Conservation (phyloP, 1,284 basidiomycete species). For the Caloboletus inedulis region DNA sequence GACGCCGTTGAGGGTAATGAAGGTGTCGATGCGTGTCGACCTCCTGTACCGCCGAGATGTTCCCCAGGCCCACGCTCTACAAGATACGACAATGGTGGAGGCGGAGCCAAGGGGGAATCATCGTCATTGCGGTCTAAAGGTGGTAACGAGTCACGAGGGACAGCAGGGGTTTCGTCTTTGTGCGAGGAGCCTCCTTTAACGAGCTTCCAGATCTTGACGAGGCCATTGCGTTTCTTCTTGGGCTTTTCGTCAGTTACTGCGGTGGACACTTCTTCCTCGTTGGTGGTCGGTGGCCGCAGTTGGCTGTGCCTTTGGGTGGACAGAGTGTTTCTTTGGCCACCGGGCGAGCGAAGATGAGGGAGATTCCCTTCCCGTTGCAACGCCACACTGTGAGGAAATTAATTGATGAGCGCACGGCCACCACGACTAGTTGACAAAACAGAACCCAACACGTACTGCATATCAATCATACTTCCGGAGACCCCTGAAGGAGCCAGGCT, state of each 20-base stretch:
- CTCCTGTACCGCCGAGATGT: conserved; percentile 34
- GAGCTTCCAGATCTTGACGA: conserved; percentile 81
- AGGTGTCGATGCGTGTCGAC: conserved; percentile 64
- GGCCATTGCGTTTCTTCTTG: conserved; percentile 75
- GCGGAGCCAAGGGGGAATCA: conserved; percentile 74
- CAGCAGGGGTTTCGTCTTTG: conserved; percentile 26
- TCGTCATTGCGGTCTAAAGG: conserved; percentile 53
- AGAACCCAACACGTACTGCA: conserved; percentile 69
- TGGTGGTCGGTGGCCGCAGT: conserved; percentile 48
- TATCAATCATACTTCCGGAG: conserved; percentile 85
- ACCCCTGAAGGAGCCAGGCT: conserved; percentile 76
- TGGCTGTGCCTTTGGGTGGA: conserved; percentile 52
- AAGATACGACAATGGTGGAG: conserved; percentile 81
- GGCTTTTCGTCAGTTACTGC: conserved; percentile 35
- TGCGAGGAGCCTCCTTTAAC: conserved; percentile 59
- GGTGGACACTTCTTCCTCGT: conserved; percentile 30
- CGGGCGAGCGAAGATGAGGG: conserved; percentile 40
- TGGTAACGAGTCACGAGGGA: conserved; percentile 28
- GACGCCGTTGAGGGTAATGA: conserved; percentile 59
- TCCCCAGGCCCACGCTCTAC: conserved; percentile 63
- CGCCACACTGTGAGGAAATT: conserved; percentile 51
- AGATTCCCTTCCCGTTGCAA: conserved; percentile 61
- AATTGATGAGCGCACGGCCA: conserved; percentile 10
- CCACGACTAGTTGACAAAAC: not conserved
- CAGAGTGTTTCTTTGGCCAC: conserved; percentile 39